Conservation (phyloP, 495 filamentous ascomycete species). For the Aspergillus ellipticus region DNA sequence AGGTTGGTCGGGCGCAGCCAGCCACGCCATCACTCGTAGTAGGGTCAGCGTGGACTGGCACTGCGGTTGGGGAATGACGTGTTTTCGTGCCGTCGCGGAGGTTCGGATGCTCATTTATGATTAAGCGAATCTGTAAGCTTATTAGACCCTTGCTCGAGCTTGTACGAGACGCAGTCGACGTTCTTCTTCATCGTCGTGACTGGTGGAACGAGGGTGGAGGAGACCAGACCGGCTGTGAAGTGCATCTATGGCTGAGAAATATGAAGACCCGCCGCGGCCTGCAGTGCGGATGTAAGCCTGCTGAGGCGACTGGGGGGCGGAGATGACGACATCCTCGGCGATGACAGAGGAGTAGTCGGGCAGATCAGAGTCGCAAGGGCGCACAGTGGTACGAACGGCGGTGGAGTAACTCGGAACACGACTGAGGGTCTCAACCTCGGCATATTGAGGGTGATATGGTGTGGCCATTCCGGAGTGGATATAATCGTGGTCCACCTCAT, state of each 20-base stretch:
- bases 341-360: slow-evolving; percentile 52
- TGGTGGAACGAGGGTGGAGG: slow-evolving; percentile 20
- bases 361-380: slow-evolving; percentile 43
- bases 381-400: slow-evolving; percentile 59
- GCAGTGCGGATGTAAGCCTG: slow-evolving; percentile 37
- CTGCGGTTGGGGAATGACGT: neutral
- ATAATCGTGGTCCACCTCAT: slow-evolving; percentile 49
- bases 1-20: neutral
- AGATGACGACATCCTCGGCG: slow-evolving; percentile 25
- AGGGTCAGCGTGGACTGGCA: too few relatives aligned
- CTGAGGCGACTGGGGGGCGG: slow-evolving; percentile 38
- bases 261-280: slow-evolving; percentile 28
- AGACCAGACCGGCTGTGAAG: slow-evolving; percentile 30
- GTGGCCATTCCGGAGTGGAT: slow-evolving; percentile 50
- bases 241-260: slow-evolving; percentile 28
- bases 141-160: slow-evolving; percentile 29
- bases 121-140: neutral
- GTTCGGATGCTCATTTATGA: neutral
- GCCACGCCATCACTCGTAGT: neutral
- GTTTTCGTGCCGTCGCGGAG: neutral
- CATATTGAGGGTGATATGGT: slow-evolving; percentile 61
- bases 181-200: slow-evolving; percentile 39
- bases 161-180: slow-evolving; percentile 39
- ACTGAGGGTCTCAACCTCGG: slow-evolving; percentile 59
- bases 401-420: slow-evolving; percentile 81